A percentile compares a stretch with the other conserved stretches of the same genome.
Evolutionary conservation across 1,284 basidiomycete species (phyloP).

Genomic region (Heliocybe sulcata): DNA sequence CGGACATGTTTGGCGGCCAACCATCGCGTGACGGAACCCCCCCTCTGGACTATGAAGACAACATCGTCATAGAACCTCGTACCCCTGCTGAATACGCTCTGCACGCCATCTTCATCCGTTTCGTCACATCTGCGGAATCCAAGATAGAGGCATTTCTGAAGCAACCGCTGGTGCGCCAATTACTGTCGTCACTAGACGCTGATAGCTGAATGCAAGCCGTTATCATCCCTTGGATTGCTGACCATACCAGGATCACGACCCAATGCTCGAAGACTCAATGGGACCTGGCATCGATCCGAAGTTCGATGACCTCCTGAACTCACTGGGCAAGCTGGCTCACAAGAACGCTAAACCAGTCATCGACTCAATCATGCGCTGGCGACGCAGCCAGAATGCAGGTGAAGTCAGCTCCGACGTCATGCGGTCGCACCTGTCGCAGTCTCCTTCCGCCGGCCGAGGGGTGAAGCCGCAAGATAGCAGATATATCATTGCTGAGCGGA

Average conservation of each 20-base stretch:
- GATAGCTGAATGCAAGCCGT: neutral
- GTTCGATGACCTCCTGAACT: constrained; percentile 77
- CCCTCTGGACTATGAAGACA: constrained; percentile 51
- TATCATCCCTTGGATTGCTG: constrained; percentile 2
- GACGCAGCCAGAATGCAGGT: constrained; percentile 69
- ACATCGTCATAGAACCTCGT: constrained; percentile 59
- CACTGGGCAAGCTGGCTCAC: constrained; percentile 82
- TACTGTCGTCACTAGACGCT: neutral
- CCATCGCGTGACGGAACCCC: constrained; percentile 42
- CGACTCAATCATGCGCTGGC: constrained; percentile 86
- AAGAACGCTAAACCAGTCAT: constrained; percentile 82
- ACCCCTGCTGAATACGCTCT: constrained; percentile 85
- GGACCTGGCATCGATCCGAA: constrained; percentile 66
- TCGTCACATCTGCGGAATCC: constrained; percentile 69
- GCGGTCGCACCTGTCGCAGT: constrained; percentile 39
- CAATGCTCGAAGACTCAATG: constrained; percentile 57
- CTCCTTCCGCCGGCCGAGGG: constrained; percentile 29
- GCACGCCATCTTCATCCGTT: constrained; percentile 81
- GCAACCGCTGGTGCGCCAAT: constrained; percentile 51
- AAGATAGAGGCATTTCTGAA: constrained; percentile 73
- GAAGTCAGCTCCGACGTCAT: constrained; percentile 50
- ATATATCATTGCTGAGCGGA: constrained; percentile 61
- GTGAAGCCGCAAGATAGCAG: constrained; percentile 9
- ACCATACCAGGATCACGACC: constrained; percentile 54
- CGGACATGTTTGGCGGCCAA: constrained; percentile 42